Evolutionary conservation across 805 yeast genomes (phyloP), one percentile per base, ranked within the genome.

Genomic region (Nakazawaea holstii): DNA sequence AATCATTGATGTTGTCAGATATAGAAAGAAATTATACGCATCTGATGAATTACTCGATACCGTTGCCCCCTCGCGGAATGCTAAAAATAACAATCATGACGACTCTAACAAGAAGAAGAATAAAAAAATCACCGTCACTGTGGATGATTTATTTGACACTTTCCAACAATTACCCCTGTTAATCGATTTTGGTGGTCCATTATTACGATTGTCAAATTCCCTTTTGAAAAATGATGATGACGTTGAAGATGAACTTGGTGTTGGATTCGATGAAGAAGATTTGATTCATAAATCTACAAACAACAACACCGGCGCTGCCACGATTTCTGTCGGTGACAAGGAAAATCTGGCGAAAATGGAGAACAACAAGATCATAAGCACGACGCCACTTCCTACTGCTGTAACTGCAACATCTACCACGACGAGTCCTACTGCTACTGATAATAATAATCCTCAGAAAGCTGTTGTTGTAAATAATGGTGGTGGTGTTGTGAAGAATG

Each of bases 1-100:
- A 53, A 80, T 89, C 2, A 76, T 88, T 39, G 95, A 87, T 58
- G 76, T 82, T 2, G 84, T 84, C 6, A 75, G 83, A 51, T 80
- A 79, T 56, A 67, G 90, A 43, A 75, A 73, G 53, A 68, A 70
- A 40, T 76, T 73, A 49, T 67, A 68, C 57, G 64, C 66, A 41
- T 59, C 60, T 46, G 65, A 66, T 52, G 71, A 66, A 49, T 67
- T 68, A 44, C 32, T 41, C 5, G 49, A 47, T 13, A 51, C 67
- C 8, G 39, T 39, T 7, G 11, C 43, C 8, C 11, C 41, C 1
- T n/a, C 32, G 30, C 6, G 33, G 4, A 29, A 39, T 24, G n/a
- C n/a, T 6, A 15, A 17, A n/a, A 36, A 11, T 29, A 31, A n/a
- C 14, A 43, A 29, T 30, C 33, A 52, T 2, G 2, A 39, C 8